These are phyloP conservation scores for Melanopsichium pennsylvanicum DNA, from an alignment of 1,284 basidiomycete genomes.

Conservation along the genomic window DNA sequence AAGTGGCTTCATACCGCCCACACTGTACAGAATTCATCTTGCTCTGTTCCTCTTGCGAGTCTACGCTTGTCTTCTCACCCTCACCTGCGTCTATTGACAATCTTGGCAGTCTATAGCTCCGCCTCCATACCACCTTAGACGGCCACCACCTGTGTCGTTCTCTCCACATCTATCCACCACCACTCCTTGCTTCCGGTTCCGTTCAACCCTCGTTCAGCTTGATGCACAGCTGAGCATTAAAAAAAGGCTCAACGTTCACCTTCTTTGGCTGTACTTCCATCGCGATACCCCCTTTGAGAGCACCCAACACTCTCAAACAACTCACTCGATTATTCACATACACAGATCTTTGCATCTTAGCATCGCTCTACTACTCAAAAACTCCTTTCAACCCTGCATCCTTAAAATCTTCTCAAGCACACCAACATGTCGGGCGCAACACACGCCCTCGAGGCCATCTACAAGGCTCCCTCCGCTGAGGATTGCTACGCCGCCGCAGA, in stretches of 20 bases:
- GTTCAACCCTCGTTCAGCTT: constrained; percentile 1
- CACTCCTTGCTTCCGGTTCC: constrained; percentile 22
- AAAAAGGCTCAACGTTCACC: not conserved
- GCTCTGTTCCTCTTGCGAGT: too few relatives aligned
- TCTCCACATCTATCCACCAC: constrained; percentile 15
- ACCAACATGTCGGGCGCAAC: constrained; percentile 30
- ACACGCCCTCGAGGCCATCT: constrained; percentile 46
- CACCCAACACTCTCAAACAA: too few relatives aligned
- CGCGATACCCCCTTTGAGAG: too few relatives aligned
- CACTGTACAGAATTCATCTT: not conserved
- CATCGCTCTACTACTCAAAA: not conserved
- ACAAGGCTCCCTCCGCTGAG: constrained; percentile 55
- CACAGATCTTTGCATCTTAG: too few relatives aligned
- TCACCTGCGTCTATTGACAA: constrained; percentile 22
- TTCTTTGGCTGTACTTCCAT: too few relatives aligned
- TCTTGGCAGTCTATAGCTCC: constrained; percentile 3
- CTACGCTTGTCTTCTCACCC: constrained; percentile 2
- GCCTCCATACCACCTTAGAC: not conserved
- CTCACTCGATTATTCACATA: too few relatives aligned
- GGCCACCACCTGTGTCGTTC: not conserved
- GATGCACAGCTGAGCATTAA: constrained; percentile 8
- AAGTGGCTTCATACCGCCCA: too few relatives aligned
- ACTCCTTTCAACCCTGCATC: not conserved
- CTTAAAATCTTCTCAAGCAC: constrained; percentile 10
- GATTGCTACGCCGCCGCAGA: constrained; percentile 64